Percentiles rank a stretch among this genome's conserved stretches.
These are phyloP conservation scores for Lecanicillium sp. DNA, from an alignment of 2,329 filamentous ascomycete species.

Conservation along the genomic window DNA sequence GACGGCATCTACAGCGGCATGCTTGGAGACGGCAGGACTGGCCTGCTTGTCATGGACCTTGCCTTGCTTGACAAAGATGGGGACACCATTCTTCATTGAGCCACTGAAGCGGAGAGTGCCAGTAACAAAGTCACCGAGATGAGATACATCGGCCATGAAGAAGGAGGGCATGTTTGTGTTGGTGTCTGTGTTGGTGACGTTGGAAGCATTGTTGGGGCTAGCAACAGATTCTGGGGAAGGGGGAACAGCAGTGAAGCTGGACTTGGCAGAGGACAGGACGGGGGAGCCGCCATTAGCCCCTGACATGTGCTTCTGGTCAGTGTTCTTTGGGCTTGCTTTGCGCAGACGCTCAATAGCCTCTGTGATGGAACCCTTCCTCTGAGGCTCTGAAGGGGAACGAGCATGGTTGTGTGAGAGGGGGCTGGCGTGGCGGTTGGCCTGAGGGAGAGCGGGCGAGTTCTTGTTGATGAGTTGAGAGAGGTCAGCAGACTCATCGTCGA, in stretches of 20 bases:
- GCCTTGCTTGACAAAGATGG: slow-evolving; percentile 50
- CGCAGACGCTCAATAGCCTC: slow-evolving; percentile 31
- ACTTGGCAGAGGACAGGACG: slow-evolving; percentile 33
- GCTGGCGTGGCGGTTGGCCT: slow-evolving; percentile 31
- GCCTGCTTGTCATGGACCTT: slow-evolving; percentile 40
- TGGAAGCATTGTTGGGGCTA: slow-evolving; percentile 34
- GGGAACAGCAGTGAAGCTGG: slow-evolving; percentile 36
- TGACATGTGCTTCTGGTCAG: slow-evolving; percentile 19
- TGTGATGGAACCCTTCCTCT: slow-evolving; percentile 27
- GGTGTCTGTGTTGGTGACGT: too few relatives aligned
- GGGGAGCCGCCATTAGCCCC: slow-evolving; percentile 29
- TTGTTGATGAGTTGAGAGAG: slow-evolving; percentile 39
- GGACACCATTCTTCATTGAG: slow-evolving; percentile 46
- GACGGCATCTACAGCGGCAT: slow-evolving; percentile 46
- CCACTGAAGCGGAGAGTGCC: slow-evolving; percentile 47
- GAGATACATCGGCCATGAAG: slow-evolving; percentile 47
- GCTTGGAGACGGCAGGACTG: slow-evolving; percentile 28
- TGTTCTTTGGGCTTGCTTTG: slow-evolving; percentile 27
- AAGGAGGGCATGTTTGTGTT: too few relatives aligned
- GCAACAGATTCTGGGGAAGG: slow-evolving; percentile 30
- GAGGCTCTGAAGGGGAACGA: slow-evolving; percentile 25
- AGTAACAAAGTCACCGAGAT: slow-evolving; percentile 52
- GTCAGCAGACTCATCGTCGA: slow-evolving; percentile 48
- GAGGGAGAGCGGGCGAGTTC: slow-evolving; percentile 28
- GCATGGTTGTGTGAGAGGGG: slow-evolving; percentile 32